Evolutionary conservation across 169 alveolate genomes (phyloP), one percentile per base, ranked within the genome.

Genomic region (Amoebophrya sp.): DNA sequence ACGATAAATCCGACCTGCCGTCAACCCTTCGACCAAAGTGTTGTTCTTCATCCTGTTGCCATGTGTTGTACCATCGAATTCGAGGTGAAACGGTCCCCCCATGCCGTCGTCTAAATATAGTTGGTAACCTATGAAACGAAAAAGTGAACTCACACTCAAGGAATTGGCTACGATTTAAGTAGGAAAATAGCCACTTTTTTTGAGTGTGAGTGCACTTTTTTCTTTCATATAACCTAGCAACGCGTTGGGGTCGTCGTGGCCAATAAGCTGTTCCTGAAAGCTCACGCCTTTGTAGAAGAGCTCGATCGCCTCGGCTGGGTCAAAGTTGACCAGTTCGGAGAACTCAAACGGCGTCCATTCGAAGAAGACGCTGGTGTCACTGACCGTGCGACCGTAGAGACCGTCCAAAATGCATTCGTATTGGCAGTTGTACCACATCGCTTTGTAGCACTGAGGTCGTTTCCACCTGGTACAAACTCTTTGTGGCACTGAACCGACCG

Each of bases 191-290:
- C n/a, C n/a, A n/a, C n/a, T n/a, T n/a, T n/a, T n/a, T n/a, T n/a
- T n/a, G n/a, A n/a, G n/a, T n/a, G n/a, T n/a, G n/a, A n/a, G n/a
- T n/a, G n/a, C n/a, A n/a, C n/a, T n/a, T n/a, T n/a, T n/a, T n/a
- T n/a, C n/a, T n/a, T n/a, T n/a, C n/a, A n/a, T n/a, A n/a, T n/a
- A n/a, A 10, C 83, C 83, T 29, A 65, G 83, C 83, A 65, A 36
- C 83, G 83, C 83, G 83, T 65, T 65, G 36, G 83, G 83, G 83
- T 65, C 83, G 33, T 65, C n/a, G 83, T 65, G 83, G 2, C 83
- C 83, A 36, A 65, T 65, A 29, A 65, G 26, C 26, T 65, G 83
- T 36, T 65, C 83, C 83, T 65, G 83, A 36, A 65, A 65, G 39
- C 38, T 65, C 36, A 36, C 83, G 33, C 83, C 83, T 36, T 65